Evolutionary conservation across 352 stramenopile species (phyloP).

Genomic region (Pythium angustatum): DNA sequence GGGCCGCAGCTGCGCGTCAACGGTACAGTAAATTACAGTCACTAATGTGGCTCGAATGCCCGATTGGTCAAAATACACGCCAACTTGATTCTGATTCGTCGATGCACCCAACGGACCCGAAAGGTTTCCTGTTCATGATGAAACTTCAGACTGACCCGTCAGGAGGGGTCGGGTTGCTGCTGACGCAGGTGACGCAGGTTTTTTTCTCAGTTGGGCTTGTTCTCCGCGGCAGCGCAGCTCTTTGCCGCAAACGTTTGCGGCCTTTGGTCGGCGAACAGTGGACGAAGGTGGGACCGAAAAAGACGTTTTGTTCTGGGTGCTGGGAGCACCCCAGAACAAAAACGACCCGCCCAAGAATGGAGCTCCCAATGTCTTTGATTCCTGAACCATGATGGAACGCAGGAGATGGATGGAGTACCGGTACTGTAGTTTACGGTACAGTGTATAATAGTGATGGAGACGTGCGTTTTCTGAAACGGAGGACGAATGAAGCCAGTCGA

Average conservation of each 20-base stretch:
- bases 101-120: slow-evolving; percentile 3
- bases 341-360: background rate
- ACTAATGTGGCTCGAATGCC: too few relatives aligned
- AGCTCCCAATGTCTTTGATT: background rate
- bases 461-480: background rate
- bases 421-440: too few relatives aligned
- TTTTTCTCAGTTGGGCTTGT: slow-evolving; percentile 16
- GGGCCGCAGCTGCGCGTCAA: background rate
- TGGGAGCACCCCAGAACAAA: too few relatives aligned
- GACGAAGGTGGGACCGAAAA: background rate
- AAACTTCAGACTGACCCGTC: slow-evolving; percentile 16
- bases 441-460: too few relatives aligned
- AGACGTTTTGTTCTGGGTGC: background rate
- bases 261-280: slow-evolving; percentile 1
- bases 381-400: background rate
- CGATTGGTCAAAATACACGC: background rate
- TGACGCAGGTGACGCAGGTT: background rate
- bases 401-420: too few relatives aligned
- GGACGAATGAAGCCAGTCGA: background rate
- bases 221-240: slow-evolving; percentile 2
- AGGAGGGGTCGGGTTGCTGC: slow-evolving; percentile 8
- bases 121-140: too few relatives aligned
- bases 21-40: background rate
- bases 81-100: background rate
- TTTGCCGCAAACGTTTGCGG: slow-evolving; percentile 5